phyloP scores from a whole-genome alignment of 305 asterid genomes.

The Caryopteris hybrid region DNA sequence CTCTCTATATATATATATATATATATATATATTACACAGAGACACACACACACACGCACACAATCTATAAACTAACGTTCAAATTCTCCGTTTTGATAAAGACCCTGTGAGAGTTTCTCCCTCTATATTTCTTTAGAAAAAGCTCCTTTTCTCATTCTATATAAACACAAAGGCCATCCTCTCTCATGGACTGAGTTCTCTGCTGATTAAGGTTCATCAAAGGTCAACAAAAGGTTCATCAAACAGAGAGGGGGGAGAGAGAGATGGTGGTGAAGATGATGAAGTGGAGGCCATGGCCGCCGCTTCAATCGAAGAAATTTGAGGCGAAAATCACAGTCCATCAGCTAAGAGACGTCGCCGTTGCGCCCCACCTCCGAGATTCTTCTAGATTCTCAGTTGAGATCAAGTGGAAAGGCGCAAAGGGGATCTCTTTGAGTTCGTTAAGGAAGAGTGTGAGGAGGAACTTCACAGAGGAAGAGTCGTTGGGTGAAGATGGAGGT shows the following conservation, averaged over 20 bases:
- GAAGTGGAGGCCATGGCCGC: conserved; percentile 83
- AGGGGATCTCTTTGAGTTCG: conserved; percentile 45
- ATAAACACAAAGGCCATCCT: no score
- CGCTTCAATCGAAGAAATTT: conserved; percentile 47
- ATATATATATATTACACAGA: no score
- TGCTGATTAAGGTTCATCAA: background rate
- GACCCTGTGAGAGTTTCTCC: no score
- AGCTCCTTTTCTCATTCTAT: no score
- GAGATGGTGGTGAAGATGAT: conserved; percentile 74
- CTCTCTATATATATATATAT: background rate
- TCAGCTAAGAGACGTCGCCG: conserved; percentile 29
- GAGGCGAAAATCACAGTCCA: conserved; percentile 46
- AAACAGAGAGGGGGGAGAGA: background rate
- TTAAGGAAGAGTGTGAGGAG: conserved; percentile 44
- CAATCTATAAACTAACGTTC: conserved; percentile 27
- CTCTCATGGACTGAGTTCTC: background rate
- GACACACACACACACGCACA: background rate
- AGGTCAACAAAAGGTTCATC: background rate
- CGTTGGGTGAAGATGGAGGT: conserved; percentile 31
- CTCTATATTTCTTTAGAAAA: no score
- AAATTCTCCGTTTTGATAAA: conserved; percentile 20
- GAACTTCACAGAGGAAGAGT: conserved; percentile 55
- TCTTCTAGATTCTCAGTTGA: conserved; percentile 39
- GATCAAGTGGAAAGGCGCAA: conserved; percentile 71
- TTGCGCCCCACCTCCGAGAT: conserved; percentile 17